A percentile compares a stretch with the other conserved stretches of the same genome.
Evolutionary conservation across 2,329 filamentous ascomycete species (phyloP).

Genomic region (Aschersonia sp.): DNA sequence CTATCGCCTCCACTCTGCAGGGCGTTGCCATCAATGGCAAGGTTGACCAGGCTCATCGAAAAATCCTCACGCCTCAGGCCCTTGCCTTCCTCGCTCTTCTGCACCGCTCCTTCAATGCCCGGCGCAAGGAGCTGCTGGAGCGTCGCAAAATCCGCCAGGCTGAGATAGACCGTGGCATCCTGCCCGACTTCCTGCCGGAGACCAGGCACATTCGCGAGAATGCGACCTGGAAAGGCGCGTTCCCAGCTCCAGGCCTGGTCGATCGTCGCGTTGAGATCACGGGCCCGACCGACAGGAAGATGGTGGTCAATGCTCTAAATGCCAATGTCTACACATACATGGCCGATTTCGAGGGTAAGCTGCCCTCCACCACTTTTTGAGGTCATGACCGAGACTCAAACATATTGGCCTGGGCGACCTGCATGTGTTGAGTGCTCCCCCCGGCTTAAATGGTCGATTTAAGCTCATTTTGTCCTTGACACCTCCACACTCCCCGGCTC

Average conservation of each 20-base stretch:
- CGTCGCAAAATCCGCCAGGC: conserved; percentile 75
- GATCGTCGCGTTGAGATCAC: conserved; percentile 96
- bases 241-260: conserved; percentile 80
- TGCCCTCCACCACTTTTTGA: neutral
- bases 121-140: conserved; percentile 78
- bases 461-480: too few relatives aligned
- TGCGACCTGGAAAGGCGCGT: conserved; percentile 82
- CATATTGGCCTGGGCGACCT: too few relatives aligned
- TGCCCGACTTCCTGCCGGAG: conserved; percentile 92
- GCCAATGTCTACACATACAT: conserved; percentile 97
- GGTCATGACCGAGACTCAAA: too few relatives aligned
- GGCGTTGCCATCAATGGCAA: conserved; percentile 77
- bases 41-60: conserved; percentile 64
- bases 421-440: too few relatives aligned
- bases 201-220: conserved; percentile 92
- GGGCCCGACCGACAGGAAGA: conserved; percentile 92
- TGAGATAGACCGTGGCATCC: conserved; percentile 77
- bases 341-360: conserved; percentile 91
- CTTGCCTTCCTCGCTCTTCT: conserved; percentile 86
- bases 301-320: conserved; percentile 96
- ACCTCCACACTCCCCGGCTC: too few relatives aligned
- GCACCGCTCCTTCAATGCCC: conserved; percentile 86
- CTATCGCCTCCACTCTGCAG: conserved; percentile 64
- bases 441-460: too few relatives aligned
- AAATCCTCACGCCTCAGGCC: conserved; percentile 85